These are phyloP conservation scores for Astraeus odoratus DNA, from an alignment of 768 basidiomycete species.

Conservation along the genomic window DNA sequence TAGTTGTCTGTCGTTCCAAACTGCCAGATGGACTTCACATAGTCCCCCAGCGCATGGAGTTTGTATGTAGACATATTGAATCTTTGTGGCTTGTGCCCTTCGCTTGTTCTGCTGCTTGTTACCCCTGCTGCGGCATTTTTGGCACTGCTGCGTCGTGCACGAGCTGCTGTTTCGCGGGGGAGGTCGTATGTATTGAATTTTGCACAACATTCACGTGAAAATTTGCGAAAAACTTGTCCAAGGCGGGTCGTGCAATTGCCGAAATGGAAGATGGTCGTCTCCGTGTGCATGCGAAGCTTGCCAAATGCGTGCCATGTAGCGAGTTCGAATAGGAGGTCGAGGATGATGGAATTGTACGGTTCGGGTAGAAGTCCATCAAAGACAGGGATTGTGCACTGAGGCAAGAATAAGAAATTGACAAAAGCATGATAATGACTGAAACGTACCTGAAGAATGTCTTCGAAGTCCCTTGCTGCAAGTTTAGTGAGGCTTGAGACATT, in stretches of 20 bases:
- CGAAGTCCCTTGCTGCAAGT: conserved; percentile 31
- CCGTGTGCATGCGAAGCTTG: conserved; percentile 15
- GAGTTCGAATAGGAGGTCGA: conserved; percentile 11
- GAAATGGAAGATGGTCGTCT: conserved; percentile 5
- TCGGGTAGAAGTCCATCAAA: conserved; percentile 12
- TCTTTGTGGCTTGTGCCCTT: background rate
- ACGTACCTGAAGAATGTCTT: conserved; percentile 30
- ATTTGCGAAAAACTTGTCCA: conserved; percentile 13
- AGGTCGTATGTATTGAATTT: conserved; percentile 18
- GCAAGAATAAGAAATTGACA: no score
- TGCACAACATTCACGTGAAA: conserved; percentile 14
- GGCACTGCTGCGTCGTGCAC: background rate
- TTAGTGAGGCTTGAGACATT: conserved; percentile 30
- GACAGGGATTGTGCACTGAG: conserved; percentile 9
- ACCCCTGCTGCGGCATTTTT: background rate
- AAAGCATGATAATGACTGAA: no score
- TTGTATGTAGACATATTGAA: conserved; percentile 26
- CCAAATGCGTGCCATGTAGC: conserved; percentile 14
- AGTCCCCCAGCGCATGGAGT: conserved; percentile 29
- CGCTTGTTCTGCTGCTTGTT: no score
- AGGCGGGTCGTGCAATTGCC: conserved; percentile 8
- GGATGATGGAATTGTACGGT: conserved; percentile 7
- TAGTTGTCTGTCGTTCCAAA: conserved; percentile 33
- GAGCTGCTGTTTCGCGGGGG: conserved; percentile 6
- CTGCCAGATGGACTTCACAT: conserved; percentile 14